phyloP scores from a whole-genome alignment of 2,329 filamentous ascomycete genomes.

The Diaporthe ampelina region DNA sequence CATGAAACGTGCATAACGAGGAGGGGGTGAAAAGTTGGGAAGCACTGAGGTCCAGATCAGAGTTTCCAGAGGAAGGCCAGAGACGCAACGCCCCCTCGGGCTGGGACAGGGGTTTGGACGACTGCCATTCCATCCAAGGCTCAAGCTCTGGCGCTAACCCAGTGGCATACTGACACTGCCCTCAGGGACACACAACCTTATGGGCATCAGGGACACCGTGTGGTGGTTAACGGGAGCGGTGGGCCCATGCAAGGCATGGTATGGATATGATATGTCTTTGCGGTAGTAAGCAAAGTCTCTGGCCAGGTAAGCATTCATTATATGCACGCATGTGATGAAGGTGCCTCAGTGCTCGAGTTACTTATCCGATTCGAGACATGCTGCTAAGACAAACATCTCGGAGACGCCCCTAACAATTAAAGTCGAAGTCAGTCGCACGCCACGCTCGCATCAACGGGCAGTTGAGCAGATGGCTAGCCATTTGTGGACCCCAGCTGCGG shows the following conservation, averaged over 20 bases:
- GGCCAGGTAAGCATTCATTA: no score
- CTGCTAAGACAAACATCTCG: slow-evolving; percentile 21
- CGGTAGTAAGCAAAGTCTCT: neutral
- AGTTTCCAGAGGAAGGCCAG: slow-evolving; percentile 13
- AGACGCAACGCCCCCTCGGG: slow-evolving; percentile 1
- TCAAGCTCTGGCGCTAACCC: slow-evolving; percentile 4
- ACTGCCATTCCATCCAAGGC: neutral
- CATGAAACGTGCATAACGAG: slow-evolving; percentile 22
- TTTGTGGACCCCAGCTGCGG: no score
- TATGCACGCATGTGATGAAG: slow-evolving; percentile 10
- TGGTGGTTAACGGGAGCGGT: neutral
- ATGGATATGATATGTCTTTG: neutral
- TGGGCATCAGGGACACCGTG: neutral
- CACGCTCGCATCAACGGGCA: neutral
- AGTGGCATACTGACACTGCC: neutral
- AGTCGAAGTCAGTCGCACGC: neutral
- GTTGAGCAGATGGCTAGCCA: no score
- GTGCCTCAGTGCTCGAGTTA: slow-evolving; percentile 10
- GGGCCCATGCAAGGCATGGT: neutral
- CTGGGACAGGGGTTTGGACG: slow-evolving; percentile 17
- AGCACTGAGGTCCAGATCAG: neutral
- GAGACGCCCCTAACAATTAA: neutral
- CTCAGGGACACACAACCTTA: neutral
- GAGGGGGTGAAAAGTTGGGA: slow-evolving; percentile 14
- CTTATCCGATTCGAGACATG: slow-evolving; percentile 11